Percentiles rank a stretch among this genome's conserved stretches.
Conservation (phyloP, 352 stramenopile genomes). For the Phytophthora pluvialis region DNA sequence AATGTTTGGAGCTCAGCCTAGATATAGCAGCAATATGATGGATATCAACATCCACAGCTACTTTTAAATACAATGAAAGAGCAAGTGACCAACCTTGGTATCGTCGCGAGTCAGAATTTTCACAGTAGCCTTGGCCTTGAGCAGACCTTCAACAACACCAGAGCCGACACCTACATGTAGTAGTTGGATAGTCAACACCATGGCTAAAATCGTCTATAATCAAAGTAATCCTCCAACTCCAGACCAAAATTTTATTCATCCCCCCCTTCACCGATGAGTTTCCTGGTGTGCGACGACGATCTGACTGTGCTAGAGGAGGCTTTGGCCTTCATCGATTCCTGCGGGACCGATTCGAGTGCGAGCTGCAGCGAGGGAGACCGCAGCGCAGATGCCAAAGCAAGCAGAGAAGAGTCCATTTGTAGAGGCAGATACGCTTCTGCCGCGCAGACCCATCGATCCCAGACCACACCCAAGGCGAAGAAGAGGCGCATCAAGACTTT, state of each 20-base stretch:
- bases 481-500: conserved; percentile 27
- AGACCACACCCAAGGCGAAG: conserved; percentile 6
- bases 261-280: conserved; percentile 13
- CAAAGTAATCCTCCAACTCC: neutral
- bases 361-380: neutral
- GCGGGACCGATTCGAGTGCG: neutral
- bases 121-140: conserved; percentile 28
- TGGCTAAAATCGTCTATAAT: neutral
- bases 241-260: neutral
- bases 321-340: conserved; percentile 29
- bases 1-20: conserved; percentile 26
- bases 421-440: neutral
- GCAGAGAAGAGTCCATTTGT: neutral
- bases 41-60: conserved; percentile 12
- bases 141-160: conserved; percentile 19
- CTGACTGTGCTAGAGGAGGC: conserved; percentile 16
- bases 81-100: conserved; percentile 15
- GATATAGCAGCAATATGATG: conserved; percentile 12
- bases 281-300: conserved; percentile 18
- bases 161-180: no score
- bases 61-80: conserved; percentile 7
- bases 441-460: neutral
- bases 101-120: conserved; percentile 29
- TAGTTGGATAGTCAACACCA: neutral
- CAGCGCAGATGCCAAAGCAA: neutral